Conservation (phyloP, 1,284 basidiomycete genomes). For the Sparassis latifolia region DNA sequence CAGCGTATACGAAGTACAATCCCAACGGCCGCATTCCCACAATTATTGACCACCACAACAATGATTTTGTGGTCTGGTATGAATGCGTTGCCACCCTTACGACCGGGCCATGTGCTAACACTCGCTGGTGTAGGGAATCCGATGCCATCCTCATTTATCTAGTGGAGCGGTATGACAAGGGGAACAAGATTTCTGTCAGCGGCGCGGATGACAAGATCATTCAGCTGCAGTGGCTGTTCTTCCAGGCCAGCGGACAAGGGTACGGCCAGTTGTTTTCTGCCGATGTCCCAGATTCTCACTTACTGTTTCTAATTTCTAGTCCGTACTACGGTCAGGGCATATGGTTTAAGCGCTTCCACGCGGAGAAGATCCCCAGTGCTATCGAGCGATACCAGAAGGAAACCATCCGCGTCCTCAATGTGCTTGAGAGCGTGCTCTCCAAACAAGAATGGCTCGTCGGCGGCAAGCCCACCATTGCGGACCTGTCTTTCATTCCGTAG, state of each 20-base stretch:
- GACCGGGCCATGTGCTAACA: neutral
- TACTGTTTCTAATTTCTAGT: neutral
- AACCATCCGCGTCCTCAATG: conserved; percentile 24
- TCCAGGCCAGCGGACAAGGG: conserved; percentile 26
- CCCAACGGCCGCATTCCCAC: conserved; percentile 56
- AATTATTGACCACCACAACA: conserved; percentile 30
- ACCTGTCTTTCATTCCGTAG: conserved; percentile 15
- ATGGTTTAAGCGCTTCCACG: conserved; percentile 20
- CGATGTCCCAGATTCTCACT: neutral
- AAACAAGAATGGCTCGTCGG: conserved; percentile 17
- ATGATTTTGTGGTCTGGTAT: conserved; percentile 7
- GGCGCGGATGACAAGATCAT: conserved; percentile 13
- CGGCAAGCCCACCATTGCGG: conserved; percentile 13
- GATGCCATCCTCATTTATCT: conserved; percentile 28
- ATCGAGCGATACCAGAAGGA: conserved; percentile 27
- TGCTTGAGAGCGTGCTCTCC: conserved; percentile 23
- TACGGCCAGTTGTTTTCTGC: neutral
- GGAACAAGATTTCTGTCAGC: conserved; percentile 18
- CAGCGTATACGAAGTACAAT: conserved; percentile 24
- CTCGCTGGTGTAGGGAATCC: conserved; percentile 22
- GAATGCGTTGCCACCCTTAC: neutral
- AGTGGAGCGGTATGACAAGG: conserved; percentile 21
- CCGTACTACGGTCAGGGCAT: conserved; percentile 18
- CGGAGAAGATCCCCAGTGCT: conserved; percentile 21
- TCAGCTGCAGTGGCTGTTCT: conserved; percentile 23